phyloP scores from a whole-genome alignment of 2,329 filamentous ascomycete species.

The Aquanectria penicillioides region DNA sequence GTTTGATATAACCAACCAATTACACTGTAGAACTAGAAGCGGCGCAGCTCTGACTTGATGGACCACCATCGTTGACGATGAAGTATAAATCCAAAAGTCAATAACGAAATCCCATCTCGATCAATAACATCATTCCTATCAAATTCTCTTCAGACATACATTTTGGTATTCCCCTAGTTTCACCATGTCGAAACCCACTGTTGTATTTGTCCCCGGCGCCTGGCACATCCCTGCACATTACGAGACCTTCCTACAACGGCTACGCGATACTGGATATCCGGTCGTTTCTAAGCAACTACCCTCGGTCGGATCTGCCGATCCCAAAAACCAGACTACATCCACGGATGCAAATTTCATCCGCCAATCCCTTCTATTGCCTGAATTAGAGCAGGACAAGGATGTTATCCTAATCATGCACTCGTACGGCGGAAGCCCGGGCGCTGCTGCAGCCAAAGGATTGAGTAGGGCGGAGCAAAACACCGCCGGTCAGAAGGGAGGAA shows the following conservation, averaged over 20 bases:
- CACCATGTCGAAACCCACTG: slow-evolving; percentile 25
- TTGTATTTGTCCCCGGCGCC: slow-evolving; percentile 31
- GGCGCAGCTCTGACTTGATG: no score
- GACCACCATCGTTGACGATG: no score
- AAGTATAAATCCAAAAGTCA: no score
- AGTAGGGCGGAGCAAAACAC: slow-evolving; percentile 26
- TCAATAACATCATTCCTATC: no score
- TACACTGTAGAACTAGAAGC: no score
- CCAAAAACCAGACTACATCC: not conserved
- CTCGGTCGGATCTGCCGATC: slow-evolving; percentile 11
- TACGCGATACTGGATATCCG: slow-evolving; percentile 19
- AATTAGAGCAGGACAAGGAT: slow-evolving; percentile 32
- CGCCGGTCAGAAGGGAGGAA: slow-evolving; percentile 15
- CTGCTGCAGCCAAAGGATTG: slow-evolving; percentile 24
- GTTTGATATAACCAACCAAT: no score
- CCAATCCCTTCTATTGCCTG: slow-evolving; percentile 3
- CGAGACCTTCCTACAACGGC: not conserved
- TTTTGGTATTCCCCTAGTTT: no score
- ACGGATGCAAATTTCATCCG: slow-evolving; percentile 18
- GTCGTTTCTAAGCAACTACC: slow-evolving; percentile 17
- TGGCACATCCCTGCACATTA: slow-evolving; percentile 29
- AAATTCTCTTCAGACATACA: no score
- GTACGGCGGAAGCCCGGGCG: slow-evolving; percentile 32
- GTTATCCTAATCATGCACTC: slow-evolving; percentile 37
- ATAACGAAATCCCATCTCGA: no score